phyloP scores from a whole-genome alignment of 306 rosid species.

The Lupinus albus region DNA sequence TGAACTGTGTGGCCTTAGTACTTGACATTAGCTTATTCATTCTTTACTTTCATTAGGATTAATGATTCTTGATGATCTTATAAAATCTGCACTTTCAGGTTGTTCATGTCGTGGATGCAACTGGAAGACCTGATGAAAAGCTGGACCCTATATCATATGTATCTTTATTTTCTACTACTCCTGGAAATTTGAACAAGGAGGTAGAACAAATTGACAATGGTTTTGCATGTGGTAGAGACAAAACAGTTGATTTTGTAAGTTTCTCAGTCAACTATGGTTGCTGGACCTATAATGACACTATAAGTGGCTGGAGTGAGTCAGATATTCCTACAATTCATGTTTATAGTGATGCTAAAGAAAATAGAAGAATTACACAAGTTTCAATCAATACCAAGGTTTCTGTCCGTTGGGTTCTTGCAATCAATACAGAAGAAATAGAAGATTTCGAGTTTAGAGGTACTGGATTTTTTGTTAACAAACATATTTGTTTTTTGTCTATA shows the following conservation, averaged over 20 bases:
- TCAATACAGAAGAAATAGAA: conserved; percentile 72
- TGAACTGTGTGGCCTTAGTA: not conserved
- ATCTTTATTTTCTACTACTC: conserved; percentile 81
- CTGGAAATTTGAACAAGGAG: conserved; percentile 88
- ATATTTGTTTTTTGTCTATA: conserved; percentile 4
- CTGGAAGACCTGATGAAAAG: conserved; percentile 50
- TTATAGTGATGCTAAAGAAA: conserved; percentile 46
- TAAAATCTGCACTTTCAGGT: conserved; percentile 56
- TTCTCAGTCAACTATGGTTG: conserved; percentile 83
- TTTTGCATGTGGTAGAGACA: conserved; percentile 70
- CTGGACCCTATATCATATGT: conserved; percentile 60
- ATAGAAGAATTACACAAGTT: conserved; percentile 59
- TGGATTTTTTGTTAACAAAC: conserved; percentile 1
- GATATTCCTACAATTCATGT: conserved; percentile 70
- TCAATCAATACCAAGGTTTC: conserved; percentile 75
- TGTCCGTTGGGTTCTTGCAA: conserved; percentile 83
- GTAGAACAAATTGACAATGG: conserved; percentile 71
- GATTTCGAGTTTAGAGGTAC: conserved; percentile 81
- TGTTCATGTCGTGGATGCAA: conserved; percentile 88
- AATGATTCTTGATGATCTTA: not conserved
- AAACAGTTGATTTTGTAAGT: conserved; percentile 76
- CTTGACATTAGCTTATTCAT: not conserved
- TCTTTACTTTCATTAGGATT: not conserved
- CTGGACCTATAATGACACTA: conserved; percentile 55
- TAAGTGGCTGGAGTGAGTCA: conserved; percentile 69